Base-by-base conservation (phyloP, 2,329 filamentous ascomycete species). In the Sporothrix brasiliensis region DNA sequence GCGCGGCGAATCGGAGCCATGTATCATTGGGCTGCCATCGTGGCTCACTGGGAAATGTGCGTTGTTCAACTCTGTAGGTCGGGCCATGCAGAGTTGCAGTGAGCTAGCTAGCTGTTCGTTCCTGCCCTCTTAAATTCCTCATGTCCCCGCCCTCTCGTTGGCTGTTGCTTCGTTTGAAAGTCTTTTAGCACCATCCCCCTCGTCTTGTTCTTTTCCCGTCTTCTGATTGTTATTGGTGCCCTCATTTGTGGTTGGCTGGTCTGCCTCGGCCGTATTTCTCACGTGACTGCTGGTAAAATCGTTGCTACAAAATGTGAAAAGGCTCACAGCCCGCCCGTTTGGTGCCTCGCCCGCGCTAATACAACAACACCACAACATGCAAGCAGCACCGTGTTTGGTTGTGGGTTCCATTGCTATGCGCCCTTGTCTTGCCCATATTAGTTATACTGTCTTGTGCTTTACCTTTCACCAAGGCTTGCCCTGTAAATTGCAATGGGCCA, bases 271-370 rank as follows among this genome's bases (percentile, higher is more conserved):
- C 63, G n/a, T 7, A 27, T 41, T 16, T 13, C 27, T 69, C 68
- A 70, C 65, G 68, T 72, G 68, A 66, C 54, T 27, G 3, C n/a
- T 47, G 49, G 68, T 65, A 34, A 53, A 24, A 44, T 2, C 16
- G 9, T 34, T 60, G 52, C 58, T 41, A 41, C 61, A 50, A 72
- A 19, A 49, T 19, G 27, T 50, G 24, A 60, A 72, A 72, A 72
- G 71, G 71, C 71, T 72, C 71, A 70, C 65, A 72, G 71, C 68
- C 71, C 66, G 65, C 68, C 63, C 63, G 14, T 44, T 52, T 61
- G 27, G 39, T 19, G 16, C 39, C 44, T 24, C 50, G 3, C 21
- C 11, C 60, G 19, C 34, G 65, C 65, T 19, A 34, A 41, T 41
- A 49, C 60, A 30, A 49, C 41, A 30, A 52, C 53, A 34, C 21